Evolutionary conservation across 2,329 filamentous ascomycete species (phyloP).

Genomic region (Aspergillus bombycis): DNA sequence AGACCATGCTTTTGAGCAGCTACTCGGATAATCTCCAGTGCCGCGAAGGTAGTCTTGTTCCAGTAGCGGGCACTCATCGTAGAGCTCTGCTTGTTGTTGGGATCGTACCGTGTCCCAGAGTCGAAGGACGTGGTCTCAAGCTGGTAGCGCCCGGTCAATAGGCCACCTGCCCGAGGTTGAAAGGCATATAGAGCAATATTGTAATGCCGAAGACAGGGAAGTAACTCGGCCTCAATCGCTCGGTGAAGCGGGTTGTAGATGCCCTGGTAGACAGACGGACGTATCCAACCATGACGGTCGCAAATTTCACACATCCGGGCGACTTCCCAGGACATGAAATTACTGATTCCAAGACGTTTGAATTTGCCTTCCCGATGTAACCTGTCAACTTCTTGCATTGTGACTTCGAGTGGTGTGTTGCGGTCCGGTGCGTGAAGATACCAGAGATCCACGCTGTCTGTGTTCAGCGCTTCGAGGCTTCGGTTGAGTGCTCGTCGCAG

Average conservation of each 20-base stretch:
- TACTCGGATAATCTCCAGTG: conserved; percentile 44
- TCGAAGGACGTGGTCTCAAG: conserved; percentile 25
- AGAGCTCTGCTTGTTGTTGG: background rate
- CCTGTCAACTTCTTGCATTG: conserved; percentile 50
- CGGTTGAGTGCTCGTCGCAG: conserved; percentile 37
- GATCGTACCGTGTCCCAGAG: background rate
- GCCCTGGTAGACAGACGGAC: conserved; percentile 52
- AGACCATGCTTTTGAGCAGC: conserved; percentile 45
- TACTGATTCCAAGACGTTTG: conserved; percentile 48
- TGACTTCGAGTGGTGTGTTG: conserved; percentile 49
- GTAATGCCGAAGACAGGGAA: conserved; percentile 48
- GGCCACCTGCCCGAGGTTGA: conserved; percentile 51
- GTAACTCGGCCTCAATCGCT: conserved; percentile 44
- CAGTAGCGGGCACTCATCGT: background rate
- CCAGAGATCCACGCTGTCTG: conserved; percentile 47
- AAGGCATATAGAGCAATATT: conserved; percentile 46
- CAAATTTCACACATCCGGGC: conserved; percentile 53
- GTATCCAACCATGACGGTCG: conserved; percentile 44
- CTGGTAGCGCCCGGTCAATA: conserved; percentile 45
- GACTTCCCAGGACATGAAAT: conserved; percentile 52
- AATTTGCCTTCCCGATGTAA: conserved; percentile 52
- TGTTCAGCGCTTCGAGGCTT: conserved; percentile 43
- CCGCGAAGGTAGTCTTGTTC: conserved; percentile 35
- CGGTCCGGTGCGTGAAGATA: conserved; percentile 55
- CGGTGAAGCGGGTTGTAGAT: conserved; percentile 45